A percentile compares a stretch with the other conserved stretches of the same genome.
Evolutionary conservation across 495 filamentous ascomycete species (phyloP).

Genomic region (Bombardia bombarda): DNA sequence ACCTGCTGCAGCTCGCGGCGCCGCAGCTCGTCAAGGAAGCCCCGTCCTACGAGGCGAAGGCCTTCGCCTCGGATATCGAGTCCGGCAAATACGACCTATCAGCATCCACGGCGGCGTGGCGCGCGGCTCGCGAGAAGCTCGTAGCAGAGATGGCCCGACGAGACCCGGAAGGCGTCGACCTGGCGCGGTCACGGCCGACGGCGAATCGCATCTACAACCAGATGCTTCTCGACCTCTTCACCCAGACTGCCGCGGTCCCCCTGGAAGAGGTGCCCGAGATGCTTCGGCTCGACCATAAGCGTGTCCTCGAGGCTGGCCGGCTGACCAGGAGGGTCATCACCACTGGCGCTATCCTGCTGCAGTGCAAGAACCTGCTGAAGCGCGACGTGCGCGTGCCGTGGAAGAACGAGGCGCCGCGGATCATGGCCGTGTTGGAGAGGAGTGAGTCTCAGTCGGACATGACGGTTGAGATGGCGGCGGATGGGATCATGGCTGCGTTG

Average conservation of each 20-base stretch:
- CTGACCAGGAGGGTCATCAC: constrained; percentile 69
- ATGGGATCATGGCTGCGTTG: constrained; percentile 67
- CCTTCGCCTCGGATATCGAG: constrained; percentile 64
- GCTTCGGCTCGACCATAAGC: constrained; percentile 66
- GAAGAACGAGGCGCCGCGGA: constrained; percentile 76
- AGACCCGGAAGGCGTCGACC: constrained; percentile 59
- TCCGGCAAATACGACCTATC: constrained; percentile 49
- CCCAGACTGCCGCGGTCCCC: constrained; percentile 41
- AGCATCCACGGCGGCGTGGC: constrained; percentile 66
- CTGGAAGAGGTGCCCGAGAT: constrained; percentile 71
- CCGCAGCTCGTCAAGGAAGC: constrained; percentile 77
- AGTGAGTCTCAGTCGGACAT: constrained; percentile 36
- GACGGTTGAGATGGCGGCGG: constrained; percentile 45
- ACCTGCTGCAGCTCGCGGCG: constrained; percentile 72
- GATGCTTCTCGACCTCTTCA: constrained; percentile 53
- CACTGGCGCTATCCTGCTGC: constrained; percentile 72
- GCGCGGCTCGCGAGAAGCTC: constrained; percentile 57
- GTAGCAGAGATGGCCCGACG: constrained; percentile 63
- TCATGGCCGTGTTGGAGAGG: constrained; percentile 47
- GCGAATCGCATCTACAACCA: constrained; percentile 74
- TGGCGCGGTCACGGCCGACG: constrained; percentile 45
- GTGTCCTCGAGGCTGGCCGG: constrained; percentile 57
- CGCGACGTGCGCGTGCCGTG: constrained; percentile 84
- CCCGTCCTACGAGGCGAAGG: constrained; percentile 68
- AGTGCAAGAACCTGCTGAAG: constrained; percentile 91